Evolutionary conservation across 306 rosid species (phyloP).

Genomic region (Acacia melanoxylon): DNA sequence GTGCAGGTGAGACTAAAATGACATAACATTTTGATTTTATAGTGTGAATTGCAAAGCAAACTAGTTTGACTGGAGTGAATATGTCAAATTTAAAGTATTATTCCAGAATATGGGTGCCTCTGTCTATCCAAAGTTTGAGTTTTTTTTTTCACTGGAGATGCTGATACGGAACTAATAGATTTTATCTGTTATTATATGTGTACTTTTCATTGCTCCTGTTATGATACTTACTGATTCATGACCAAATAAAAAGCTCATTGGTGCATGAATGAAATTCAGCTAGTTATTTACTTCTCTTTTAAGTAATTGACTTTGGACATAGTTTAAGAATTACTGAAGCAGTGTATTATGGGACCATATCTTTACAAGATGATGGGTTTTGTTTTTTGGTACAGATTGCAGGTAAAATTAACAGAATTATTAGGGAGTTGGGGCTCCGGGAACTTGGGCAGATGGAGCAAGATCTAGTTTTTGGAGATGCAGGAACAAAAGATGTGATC

Average conservation of each 20-base stretch:
- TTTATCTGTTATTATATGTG: background rate
- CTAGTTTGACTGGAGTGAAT: constrained; percentile 4
- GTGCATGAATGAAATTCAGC: constrained; percentile 18
- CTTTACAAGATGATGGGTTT: constrained; percentile 27
- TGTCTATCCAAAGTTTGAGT: background rate
- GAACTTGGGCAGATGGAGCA: constrained; percentile 91
- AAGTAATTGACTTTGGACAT: constrained; percentile 12
- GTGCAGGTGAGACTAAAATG: constrained; percentile 7
- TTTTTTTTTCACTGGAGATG: background rate
- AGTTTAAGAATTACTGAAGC: constrained; percentile 5
- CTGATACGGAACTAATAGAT: background rate
- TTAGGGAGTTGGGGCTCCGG: constrained; percentile 75
- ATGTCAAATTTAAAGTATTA: constrained; percentile 4
- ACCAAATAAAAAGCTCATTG: constrained; percentile 18
- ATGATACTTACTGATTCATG: background rate
- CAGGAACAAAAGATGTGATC: constrained; percentile 87
- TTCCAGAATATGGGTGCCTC: background rate
- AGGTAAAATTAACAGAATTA: constrained; percentile 70
- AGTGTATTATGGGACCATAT: constrained; percentile 15
- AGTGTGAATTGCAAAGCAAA: background rate
- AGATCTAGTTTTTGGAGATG: constrained; percentile 94
- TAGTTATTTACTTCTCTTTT: constrained; percentile 5
- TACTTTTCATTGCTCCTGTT: background rate
- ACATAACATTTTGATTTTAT: background rate
- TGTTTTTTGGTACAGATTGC: constrained; percentile 62